Base-by-base conservation (phyloP, 257 asterid genomes). In the Petunia secreta region DNA sequence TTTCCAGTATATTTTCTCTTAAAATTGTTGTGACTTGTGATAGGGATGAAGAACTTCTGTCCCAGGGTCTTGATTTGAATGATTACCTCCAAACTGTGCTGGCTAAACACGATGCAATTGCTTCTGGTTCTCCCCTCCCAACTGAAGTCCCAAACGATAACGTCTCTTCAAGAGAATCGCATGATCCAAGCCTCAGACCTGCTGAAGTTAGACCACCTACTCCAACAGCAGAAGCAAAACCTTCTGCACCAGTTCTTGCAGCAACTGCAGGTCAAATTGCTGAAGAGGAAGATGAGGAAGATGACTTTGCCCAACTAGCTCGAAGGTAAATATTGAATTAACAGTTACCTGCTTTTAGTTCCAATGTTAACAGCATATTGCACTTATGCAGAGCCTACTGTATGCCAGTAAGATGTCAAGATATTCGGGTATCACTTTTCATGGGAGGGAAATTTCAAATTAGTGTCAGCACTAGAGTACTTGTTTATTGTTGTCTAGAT, bases 221-320 rank as follows among this genome's bases (percentile, higher is more conserved):
- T 43, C 55, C 76, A 66, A 50, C 80, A 37, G 66, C 79, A 4
- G 84, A 71, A 41, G 80, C 71, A 34, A 78, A 81, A 67, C 89
- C 89, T 85, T 75, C 93, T 71, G 84, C 88, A 3, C 85, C 88
- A 3, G 83, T 69, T 78, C 77, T 78, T 59, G 87, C 89, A 60
- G 81, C 83, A 55, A 85, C 81, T 3, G 71, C 59, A 38, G 80
- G 68, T 65, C 82, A 76, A 75, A 67, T 73, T 59, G 91, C 87
- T 46, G 97, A 90, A 81, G 97, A 90, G 79, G 97, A 92, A 37
- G 97, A 92, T 77, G 97, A 94, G 88, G 99, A 96, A 82, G 99
- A 96, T 25, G 99, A 96, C 86, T 96, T 96, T 75, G 95, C 98
- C 10, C 94, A 68, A 87, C 90, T 96, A 63, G 98, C 98, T 82